Conservation (phyloP, 2,329 filamentous ascomycete species). For the Penicillium sumatraense region DNA sequence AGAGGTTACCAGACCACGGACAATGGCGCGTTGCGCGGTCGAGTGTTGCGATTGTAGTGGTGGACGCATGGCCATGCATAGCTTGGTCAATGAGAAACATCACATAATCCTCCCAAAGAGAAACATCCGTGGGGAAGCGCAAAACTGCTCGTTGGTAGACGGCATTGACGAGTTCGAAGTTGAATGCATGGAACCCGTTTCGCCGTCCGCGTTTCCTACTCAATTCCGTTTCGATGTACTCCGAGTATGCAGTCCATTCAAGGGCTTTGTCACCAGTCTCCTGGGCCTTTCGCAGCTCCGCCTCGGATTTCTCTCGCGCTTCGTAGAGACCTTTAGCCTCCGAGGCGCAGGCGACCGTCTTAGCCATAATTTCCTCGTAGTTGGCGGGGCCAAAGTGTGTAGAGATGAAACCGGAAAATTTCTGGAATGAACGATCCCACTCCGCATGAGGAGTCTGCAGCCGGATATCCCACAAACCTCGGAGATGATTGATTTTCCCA, state of each 20-base stretch:
- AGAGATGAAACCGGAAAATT: slow-evolving; percentile 64
- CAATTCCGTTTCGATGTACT: slow-evolving; percentile 88
- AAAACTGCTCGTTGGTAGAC: slow-evolving; percentile 79
- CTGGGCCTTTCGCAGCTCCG: slow-evolving; percentile 56
- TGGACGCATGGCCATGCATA: slow-evolving; percentile 49
- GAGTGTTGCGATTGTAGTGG: slow-evolving; percentile 69
- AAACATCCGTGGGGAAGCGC: slow-evolving; percentile 73
- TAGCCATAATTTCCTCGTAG: slow-evolving; percentile 64
- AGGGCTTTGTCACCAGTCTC: slow-evolving; percentile 57
- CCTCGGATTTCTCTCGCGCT: slow-evolving; percentile 60
- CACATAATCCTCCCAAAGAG: slow-evolving; percentile 81
- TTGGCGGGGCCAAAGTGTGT: slow-evolving; percentile 54
- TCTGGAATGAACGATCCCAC: slow-evolving; percentile 63
- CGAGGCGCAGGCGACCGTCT: slow-evolving; percentile 55
- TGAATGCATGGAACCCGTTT: slow-evolving; percentile 41
- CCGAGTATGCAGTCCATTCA: slow-evolving; percentile 58
- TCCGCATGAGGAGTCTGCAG: slow-evolving; percentile 62
- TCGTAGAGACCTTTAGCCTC: slow-evolving; percentile 59
- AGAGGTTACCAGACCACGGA: slow-evolving; percentile 88
- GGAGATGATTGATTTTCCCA: slow-evolving; percentile 55
- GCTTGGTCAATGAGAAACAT: slow-evolving; percentile 69
- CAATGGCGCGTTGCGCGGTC: slow-evolving; percentile 87
- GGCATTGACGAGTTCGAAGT: slow-evolving; percentile 59
- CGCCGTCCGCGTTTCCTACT: slow-evolving; percentile 62
- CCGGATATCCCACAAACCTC: slow-evolving; percentile 58